These are phyloP conservation scores for Mycena galericulata DNA, from an alignment of 768 basidiomycete genomes.

Conservation along the genomic window DNA sequence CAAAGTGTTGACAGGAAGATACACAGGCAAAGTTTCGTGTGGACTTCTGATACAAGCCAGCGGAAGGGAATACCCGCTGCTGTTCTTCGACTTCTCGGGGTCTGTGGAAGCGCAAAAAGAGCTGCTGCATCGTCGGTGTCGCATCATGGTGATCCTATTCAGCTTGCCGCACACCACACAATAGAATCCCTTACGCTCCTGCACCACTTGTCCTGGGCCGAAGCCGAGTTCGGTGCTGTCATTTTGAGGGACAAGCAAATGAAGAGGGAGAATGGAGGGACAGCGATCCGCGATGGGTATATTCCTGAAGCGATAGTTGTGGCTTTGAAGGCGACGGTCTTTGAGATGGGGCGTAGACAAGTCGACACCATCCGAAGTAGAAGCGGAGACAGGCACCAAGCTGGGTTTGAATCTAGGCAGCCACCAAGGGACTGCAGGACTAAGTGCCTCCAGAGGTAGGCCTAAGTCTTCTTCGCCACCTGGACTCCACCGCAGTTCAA, in stretches of 20 bases:
- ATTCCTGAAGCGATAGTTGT: conserved; percentile 37
- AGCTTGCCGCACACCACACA: conserved; percentile 61
- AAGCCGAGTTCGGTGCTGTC: conserved; percentile 20
- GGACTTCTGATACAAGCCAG: conserved; percentile 50
- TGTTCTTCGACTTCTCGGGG: background rate
- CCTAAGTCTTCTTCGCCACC: conserved; percentile 59
- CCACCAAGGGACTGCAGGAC: conserved; percentile 43
- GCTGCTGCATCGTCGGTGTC: conserved; percentile 60
- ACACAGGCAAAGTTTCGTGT: conserved; percentile 46
- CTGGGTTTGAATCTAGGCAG: conserved; percentile 6
- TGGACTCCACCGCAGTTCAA: conserved; percentile 60
- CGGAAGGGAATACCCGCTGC: conserved; percentile 41
- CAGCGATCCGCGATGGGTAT: conserved; percentile 15
- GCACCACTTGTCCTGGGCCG: conserved; percentile 3
- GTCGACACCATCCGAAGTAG: conserved; percentile 34
- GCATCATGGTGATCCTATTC: conserved; percentile 58
- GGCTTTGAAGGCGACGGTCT: conserved; percentile 38
- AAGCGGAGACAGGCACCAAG: background rate
- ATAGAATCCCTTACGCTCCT: conserved; percentile 56
- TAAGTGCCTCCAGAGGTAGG: conserved; percentile 17
- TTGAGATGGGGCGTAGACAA: conserved; percentile 43
- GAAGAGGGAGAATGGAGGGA: conserved; percentile 39
- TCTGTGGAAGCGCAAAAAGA: conserved; percentile 44
- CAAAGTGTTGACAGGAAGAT: conserved; percentile 47
- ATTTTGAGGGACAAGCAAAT: conserved; percentile 43